Evolutionary conservation across 148 eudicot genomes (phyloP).

Genomic region (Polygonum aviculare): DNA sequence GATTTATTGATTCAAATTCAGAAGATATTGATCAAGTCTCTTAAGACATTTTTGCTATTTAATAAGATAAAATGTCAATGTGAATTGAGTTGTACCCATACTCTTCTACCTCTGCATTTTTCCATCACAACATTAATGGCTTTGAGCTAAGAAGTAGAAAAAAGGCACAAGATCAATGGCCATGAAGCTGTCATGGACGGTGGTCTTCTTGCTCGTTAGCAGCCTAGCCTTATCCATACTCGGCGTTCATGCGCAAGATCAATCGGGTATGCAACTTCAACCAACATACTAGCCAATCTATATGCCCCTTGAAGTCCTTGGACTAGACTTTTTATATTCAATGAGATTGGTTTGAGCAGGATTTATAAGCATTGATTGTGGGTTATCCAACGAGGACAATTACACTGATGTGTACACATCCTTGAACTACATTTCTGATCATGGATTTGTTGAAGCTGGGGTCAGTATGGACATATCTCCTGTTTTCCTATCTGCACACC

Average conservation of each 20-base stretch:
- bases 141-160: not conserved
- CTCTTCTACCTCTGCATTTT: too few relatives aligned
- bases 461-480: constrained; percentile 10
- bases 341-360: not conserved
- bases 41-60: not conserved
- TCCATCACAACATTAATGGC: not conserved
- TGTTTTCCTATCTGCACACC: not conserved
- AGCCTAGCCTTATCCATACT: not conserved
- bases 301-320: not conserved
- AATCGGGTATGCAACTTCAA: not conserved
- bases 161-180: not conserved
- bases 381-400: not conserved
- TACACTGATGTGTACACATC: not conserved
- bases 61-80: not conserved
- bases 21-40: not conserved
- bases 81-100: not conserved
- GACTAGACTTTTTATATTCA: not conserved
- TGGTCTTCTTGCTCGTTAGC: not conserved
- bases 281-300: not conserved
- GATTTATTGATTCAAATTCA: not conserved
- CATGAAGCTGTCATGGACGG: not conserved
- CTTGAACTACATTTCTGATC: constrained; percentile 19
- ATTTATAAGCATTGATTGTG: not conserved
- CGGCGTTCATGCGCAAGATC: not conserved
- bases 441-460: constrained; percentile 14